Evolutionary conservation across 805 yeast species (phyloP).

Genomic region (Metschnikowia borealis): DNA sequence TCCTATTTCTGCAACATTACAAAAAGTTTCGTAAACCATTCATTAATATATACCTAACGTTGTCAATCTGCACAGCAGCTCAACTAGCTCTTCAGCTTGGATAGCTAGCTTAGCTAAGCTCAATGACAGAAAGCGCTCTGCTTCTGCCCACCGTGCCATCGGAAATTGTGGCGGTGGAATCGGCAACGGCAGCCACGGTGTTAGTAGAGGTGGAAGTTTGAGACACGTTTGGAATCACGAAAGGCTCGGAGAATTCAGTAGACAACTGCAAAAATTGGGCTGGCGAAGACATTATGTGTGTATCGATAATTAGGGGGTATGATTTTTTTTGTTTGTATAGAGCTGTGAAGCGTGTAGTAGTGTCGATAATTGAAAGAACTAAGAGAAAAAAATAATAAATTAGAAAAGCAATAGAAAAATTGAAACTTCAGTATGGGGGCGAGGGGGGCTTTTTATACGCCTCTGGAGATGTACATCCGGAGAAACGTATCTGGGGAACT

Average conservation of each 20-base stretch:
- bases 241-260: slow-evolving; percentile 56
- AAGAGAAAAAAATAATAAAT: background rate
- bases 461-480: slow-evolving; percentile 21
- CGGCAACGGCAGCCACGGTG: slow-evolving; percentile 6
- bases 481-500: slow-evolving; percentile 14
- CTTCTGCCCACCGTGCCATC: slow-evolving; percentile 16
- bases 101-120: slow-evolving; percentile 18
- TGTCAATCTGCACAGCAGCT: background rate
- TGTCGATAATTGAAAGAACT: background rate
- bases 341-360: background rate
- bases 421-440: background rate
- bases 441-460: slow-evolving; percentile 9
- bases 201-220: slow-evolving; percentile 41
- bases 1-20: too few species aligned
- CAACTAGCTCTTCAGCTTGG: too few species aligned
- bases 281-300: slow-evolving; percentile 11
- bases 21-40: background rate
- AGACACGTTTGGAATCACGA: slow-evolving; percentile 59
- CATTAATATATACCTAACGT: background rate
- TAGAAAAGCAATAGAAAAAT: background rate
- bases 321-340: too few species aligned
- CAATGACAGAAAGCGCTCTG: slow-evolving; percentile 24
- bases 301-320: background rate
- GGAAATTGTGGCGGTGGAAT: slow-evolving; percentile 6
- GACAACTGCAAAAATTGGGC: slow-evolving; percentile 50